Conservation (phyloP, 176 grass and related monocot genomes). For the Eremochloa ophiuroides region DNA sequence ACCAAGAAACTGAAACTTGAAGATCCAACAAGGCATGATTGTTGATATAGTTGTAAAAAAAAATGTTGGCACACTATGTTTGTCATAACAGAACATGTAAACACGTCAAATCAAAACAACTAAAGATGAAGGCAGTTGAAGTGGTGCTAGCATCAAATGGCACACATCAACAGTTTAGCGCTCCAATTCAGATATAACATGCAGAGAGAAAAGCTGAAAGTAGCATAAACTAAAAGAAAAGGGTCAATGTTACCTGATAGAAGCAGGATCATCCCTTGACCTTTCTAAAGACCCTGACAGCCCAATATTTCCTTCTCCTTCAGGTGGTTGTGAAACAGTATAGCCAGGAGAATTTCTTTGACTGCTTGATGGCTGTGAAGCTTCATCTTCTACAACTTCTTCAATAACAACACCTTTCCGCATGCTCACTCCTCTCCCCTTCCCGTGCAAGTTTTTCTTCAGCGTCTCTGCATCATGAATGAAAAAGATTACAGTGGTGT, state of each 20-base stretch:
- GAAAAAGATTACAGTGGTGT: constrained; percentile 3
- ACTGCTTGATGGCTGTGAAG: constrained; percentile 31
- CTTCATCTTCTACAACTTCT: constrained; percentile 70
- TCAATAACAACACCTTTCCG: constrained; percentile 78
- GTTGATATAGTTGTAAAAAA: neutral
- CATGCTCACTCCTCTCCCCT: constrained; percentile 34
- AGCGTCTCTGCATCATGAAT: constrained; percentile 40
- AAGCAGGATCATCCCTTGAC: constrained; percentile 47
- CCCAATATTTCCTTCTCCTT: constrained; percentile 42
- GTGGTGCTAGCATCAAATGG: neutral
- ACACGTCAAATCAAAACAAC: neutral
- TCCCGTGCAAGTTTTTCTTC: constrained; percentile 45
- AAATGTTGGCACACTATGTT: neutral
- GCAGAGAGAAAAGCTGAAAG: neutral
- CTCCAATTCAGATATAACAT: neutral
- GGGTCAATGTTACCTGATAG: constrained; percentile 39
- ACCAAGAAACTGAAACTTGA: neutral
- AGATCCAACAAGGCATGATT: constrained; percentile 2
- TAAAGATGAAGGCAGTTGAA: constrained; percentile 17
- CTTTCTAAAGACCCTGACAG: constrained; percentile 31
- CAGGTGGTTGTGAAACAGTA: constrained; percentile 39
- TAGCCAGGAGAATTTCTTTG: constrained; percentile 45
- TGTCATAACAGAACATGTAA: constrained; percentile 1
- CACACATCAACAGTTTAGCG: neutral
- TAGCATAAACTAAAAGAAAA: constrained; percentile 23